Base-by-base conservation (phyloP, 768 basidiomycete species). In the Podaxis mareebaensis region DNA sequence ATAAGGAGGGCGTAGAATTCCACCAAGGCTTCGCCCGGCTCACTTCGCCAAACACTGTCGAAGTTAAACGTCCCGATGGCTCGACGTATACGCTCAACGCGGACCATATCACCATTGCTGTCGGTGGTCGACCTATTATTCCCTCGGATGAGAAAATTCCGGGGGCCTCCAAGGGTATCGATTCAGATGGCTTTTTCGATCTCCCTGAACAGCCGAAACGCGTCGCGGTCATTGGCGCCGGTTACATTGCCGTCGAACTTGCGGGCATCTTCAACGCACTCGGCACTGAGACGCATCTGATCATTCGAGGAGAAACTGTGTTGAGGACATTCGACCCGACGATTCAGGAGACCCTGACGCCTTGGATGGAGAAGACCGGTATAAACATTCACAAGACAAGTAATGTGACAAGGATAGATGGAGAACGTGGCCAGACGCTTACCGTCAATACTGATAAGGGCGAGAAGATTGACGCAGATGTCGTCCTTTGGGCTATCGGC, bases 161-260 rank as follows among this genome's bases (percentile, higher is more conserved):
- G 30, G 97, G 97, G 42, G 95, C 96, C 8, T 88, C 87, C 42
- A 83, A 92, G 49, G 97, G 96, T 28, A 96, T 94, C 67, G 81
- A 89, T 76, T 96, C 94, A 8, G 97, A 99, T 74, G 96, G 95
- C 2, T 99, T 99, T 82, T 99, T 99, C 70, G 93, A 87, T 51
- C 85, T 99, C 51, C 86, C 87, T 67, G 84, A 90, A 57, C 95
- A 96, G 74, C 97, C 97, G 8, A 93, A 90, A 76, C 86, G 95
- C 63, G 95, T 97, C 33, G 96, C 90, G 3, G 90, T 99, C 60
- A 89, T 98, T 48, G 97, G 97, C 52, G 97, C 97, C 13, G 97
- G 97, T 1, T 99, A 99, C 75, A 99, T 99, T 68, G 95, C 95
- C 17, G 93, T 98, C 65, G 97, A 99, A 76, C 87, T 99, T 52